Evolutionary conservation across 805 yeast genomes (phyloP), one percentile per base, ranked within the genome.

Genomic region (Kuraishia ogatae): DNA sequence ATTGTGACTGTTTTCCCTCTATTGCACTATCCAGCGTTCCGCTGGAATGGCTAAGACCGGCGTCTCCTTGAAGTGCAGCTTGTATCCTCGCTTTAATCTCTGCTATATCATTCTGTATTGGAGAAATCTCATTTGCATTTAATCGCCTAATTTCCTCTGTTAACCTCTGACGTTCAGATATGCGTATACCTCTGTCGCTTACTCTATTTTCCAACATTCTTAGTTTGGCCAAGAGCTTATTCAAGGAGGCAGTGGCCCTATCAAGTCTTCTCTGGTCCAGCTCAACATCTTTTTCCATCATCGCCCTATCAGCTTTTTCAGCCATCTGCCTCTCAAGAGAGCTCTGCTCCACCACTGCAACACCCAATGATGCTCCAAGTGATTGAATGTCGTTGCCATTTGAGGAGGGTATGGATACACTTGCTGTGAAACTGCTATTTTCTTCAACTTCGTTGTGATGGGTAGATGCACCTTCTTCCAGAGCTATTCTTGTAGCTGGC

Each of bases 311-410:
- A 0, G 97, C 96, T 68, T 81, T 73, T 39, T 75, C 73, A 19
- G 90, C 89, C 39, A 93, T 84, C 55, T 80, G 74, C 51, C 81
- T 71, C 63, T 92, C 99, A n/a, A 93, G 69, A 8, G 84, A 83
- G 54, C 80, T 83, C 67, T 94, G 98, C 61, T 88, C 91, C 56
- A 90, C 83, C 2, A 89, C 72, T 62, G 75, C 75, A 28, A 88
- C 83, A 0, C 82, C 84, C 21, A 81, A 61, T 2, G 70, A 64
- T 22, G 67, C 64, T 39, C 43, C 43, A 7, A 35, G 43, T 35
- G 43, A 78, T 10, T 35, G 17, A 10, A 35, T 8, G 17, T 35
- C 43, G 17, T 35, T 35, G 43, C 43, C 43, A 8, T 11, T 11
- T 7, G 43, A 5, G 17, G 43, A 35, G 17, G 43, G n/a, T 3